Percentiles rank a stretch among this genome's conserved stretches.
These are phyloP conservation scores for Tolypocladium sp. DNA, from an alignment of 2,329 filamentous ascomycete species.

Conservation along the genomic window DNA sequence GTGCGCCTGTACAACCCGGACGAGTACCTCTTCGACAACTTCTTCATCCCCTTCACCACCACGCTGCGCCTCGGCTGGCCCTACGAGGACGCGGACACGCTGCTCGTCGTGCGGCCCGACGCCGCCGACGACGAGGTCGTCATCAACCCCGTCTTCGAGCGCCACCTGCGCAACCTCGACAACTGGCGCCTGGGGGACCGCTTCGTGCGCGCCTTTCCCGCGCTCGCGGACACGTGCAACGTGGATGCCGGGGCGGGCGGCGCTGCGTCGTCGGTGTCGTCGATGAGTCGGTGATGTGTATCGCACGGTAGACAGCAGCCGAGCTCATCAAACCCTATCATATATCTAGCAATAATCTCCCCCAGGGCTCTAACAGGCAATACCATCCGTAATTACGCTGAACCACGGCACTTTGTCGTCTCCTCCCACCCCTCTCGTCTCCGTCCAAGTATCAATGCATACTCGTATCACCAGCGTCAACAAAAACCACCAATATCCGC, in stretches of 20 bases:
- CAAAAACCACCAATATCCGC: background rate
- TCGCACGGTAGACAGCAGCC: background rate
- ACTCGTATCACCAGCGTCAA: background rate
- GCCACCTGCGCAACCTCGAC: conserved; percentile 62
- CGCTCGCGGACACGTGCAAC: conserved; percentile 19
- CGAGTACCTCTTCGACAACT: conserved; percentile 63
- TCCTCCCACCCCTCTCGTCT: background rate
- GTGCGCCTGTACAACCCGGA: conserved; percentile 36
- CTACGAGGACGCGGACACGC: conserved; percentile 62
- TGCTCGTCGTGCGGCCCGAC: conserved; percentile 47
- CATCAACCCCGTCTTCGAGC: conserved; percentile 82
- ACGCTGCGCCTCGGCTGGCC: conserved; percentile 78
- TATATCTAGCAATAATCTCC: background rate
- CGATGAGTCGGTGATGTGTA: background rate
- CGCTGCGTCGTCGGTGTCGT: background rate
- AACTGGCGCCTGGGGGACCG: conserved; percentile 74
- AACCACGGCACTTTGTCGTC: background rate
- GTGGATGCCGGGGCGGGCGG: conserved; percentile 5
- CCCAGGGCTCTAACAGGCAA: background rate
- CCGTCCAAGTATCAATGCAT: background rate
- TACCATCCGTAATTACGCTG: background rate
- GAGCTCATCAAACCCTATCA: background rate
- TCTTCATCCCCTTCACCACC: conserved; percentile 73
- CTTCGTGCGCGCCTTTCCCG: conserved; percentile 59
- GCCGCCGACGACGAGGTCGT: conserved; percentile 46